Conservation (phyloP, 1,139 yeast species). For the Nakaseomyces glabratus region DNA sequence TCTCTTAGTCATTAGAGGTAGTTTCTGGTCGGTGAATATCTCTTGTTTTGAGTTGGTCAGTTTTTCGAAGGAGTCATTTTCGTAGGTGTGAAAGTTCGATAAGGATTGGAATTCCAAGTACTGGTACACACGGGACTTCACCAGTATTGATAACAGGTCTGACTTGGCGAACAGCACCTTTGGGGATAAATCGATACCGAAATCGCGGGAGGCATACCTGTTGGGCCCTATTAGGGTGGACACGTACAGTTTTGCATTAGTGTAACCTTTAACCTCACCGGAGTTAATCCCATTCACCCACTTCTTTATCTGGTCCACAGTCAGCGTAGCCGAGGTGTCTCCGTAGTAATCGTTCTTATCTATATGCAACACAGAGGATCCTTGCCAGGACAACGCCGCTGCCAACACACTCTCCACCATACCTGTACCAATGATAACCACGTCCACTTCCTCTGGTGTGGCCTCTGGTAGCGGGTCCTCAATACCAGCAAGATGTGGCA, state of each 20-base stretch:
- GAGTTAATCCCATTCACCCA: slow-evolving; percentile 67
- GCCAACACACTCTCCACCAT: slow-evolving; percentile 80
- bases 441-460: slow-evolving; percentile 67
- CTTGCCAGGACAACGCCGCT: slow-evolving; percentile 95
- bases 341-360: slow-evolving; percentile 83
- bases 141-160: slow-evolving; percentile 66
- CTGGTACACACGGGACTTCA: slow-evolving; percentile 79
- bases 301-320: slow-evolving; percentile 70
- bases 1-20: slow-evolving; percentile 70
- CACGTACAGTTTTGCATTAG: slow-evolving; percentile 62
- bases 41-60: slow-evolving; percentile 81
- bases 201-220: slow-evolving; percentile 46
- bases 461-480: slow-evolving; percentile 51
- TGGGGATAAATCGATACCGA: slow-evolving; percentile 86
- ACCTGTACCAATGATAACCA: slow-evolving; percentile 87
- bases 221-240: slow-evolving; percentile 43
- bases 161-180: slow-evolving; percentile 81
- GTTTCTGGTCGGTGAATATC: slow-evolving; percentile 80
- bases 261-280: slow-evolving; percentile 35
- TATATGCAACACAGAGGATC: slow-evolving; percentile 79
- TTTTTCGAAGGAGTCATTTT: slow-evolving; percentile 81
- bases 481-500: slow-evolving; percentile 73
- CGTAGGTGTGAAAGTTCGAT: slow-evolving; percentile 82
- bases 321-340: slow-evolving; percentile 74
- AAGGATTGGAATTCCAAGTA: slow-evolving; percentile 89